Evolutionary conservation across 805 yeast genomes (phyloP).

Genomic region (Clavispora carvajalis): DNA sequence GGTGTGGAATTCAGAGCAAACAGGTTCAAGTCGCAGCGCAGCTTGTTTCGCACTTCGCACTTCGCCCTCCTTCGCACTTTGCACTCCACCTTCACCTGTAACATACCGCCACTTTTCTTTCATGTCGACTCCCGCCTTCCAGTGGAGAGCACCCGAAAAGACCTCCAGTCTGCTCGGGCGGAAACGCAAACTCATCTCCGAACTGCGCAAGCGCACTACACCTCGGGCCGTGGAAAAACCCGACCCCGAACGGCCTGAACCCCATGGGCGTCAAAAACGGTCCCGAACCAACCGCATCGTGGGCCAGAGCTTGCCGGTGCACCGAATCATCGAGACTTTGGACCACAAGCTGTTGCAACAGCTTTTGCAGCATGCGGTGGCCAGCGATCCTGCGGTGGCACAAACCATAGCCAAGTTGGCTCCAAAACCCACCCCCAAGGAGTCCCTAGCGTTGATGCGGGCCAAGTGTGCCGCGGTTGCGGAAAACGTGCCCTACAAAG

Average conservation of each 20-base stretch:
- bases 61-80: too few species aligned
- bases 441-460: constrained; percentile 47
- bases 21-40: too few species aligned
- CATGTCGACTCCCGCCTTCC: constrained; percentile 1
- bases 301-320: constrained; percentile 59
- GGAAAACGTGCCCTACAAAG: constrained; percentile 64
- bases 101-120: neutral
- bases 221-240: neutral
- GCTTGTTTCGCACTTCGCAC: too few species aligned
- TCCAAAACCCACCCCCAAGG: constrained; percentile 53
- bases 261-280: constrained; percentile 23
- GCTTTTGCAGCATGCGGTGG: constrained; percentile 49
- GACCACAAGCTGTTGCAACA: constrained; percentile 51
- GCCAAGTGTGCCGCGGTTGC: constrained; percentile 42
- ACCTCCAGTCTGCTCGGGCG: neutral
- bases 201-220: neutral
- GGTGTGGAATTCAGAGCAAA: too few species aligned
- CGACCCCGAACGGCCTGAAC: too few species aligned
- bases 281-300: constrained; percentile 39
- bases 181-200: constrained; percentile 2
- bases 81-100: neutral
- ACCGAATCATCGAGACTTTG: constrained; percentile 63
- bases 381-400: constrained; percentile 57
- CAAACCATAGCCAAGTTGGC: constrained; percentile 46
- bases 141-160: constrained; percentile 3